Conservation (phyloP, 2,329 filamentous ascomycete species). For the Chaetomium globosum region DNA sequence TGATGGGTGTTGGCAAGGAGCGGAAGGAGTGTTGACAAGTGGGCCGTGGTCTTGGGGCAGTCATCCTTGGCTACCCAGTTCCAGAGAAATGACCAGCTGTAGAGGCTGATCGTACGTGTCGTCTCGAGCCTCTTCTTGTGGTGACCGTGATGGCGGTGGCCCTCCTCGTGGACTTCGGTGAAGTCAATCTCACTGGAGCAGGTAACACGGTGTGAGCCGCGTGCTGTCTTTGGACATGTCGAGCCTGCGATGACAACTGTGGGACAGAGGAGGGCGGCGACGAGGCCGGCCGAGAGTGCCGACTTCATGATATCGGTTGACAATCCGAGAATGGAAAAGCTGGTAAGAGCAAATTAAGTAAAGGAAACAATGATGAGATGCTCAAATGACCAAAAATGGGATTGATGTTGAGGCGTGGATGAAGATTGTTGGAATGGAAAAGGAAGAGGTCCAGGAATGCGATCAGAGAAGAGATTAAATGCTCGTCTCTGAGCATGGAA, state of each 20-base stretch:
- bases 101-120: slow-evolving; percentile 24
- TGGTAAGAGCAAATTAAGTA: slow-evolving; percentile 6
- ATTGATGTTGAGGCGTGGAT: slow-evolving; percentile 12
- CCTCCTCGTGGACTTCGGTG: slow-evolving; percentile 22
- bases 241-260: slow-evolving; percentile 30
- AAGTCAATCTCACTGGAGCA: slow-evolving; percentile 45
- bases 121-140: slow-evolving; percentile 7
- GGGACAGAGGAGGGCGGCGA: slow-evolving; percentile 36
- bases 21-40: slow-evolving; percentile 40
- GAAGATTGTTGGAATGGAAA: slow-evolving; percentile 13
- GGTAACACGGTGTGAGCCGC: slow-evolving; percentile 41
- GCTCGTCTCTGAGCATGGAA: not conserved
- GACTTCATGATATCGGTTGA: slow-evolving; percentile 31
- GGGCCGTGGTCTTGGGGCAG: slow-evolving; percentile 31
- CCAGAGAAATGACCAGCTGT: slow-evolving; percentile 41
- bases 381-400: slow-evolving; percentile 18
- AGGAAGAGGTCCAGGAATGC: not conserved
- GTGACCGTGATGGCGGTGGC: slow-evolving; percentile 18
- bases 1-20: slow-evolving; percentile 19
- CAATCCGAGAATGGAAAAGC: slow-evolving; percentile 5
- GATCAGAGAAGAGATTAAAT: slow-evolving; percentile 4
- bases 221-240: slow-evolving; percentile 33
- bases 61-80: slow-evolving; percentile 39
- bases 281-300: slow-evolving; percentile 34
- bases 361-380: slow-evolving; percentile 17